Conservation (phyloP, 371 early-diverging fungal species). For the Parasitella parasitica region DNA sequence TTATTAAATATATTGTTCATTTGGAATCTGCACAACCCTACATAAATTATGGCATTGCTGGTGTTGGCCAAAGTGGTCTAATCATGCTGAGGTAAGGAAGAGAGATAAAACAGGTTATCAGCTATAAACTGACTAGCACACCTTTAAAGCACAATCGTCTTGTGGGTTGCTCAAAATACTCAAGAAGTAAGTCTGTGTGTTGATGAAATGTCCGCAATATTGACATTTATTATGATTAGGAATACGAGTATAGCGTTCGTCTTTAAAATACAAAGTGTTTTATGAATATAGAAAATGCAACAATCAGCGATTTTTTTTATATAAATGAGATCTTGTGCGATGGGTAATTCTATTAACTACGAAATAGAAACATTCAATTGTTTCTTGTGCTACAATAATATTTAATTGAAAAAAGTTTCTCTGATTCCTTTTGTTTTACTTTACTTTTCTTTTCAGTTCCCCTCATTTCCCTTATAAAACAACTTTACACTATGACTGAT, state of each 20-base stretch:
- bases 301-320: background rate
- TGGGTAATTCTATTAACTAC: background rate
- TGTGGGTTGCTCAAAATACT: slow-evolving; percentile 52
- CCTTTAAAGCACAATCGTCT: slow-evolving; percentile 45
- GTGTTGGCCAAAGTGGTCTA: slow-evolving; percentile 64
- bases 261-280: background rate
- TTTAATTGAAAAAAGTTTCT: background rate
- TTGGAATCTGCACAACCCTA: slow-evolving; percentile 59
- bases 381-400: background rate
- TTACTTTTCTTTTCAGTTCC: background rate
- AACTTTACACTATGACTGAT: slow-evolving; percentile 25
- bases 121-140: background rate
- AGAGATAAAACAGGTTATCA: background rate
- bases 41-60: slow-evolving; percentile 68
- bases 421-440: background rate
- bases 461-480: background rate
- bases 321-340: background rate
- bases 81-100: slow-evolving; percentile 69
- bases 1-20: slow-evolving; percentile 66
- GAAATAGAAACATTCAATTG: background rate
- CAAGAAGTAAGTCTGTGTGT: slow-evolving; percentile 32
- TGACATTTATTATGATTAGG: slow-evolving; percentile 3
- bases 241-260: slow-evolving; percentile 28
- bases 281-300: background rate
- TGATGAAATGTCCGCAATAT: background rate